Evolutionary conservation across 2,329 filamentous ascomycete species (phyloP).

Genomic region (Gyromitra esculenta): DNA sequence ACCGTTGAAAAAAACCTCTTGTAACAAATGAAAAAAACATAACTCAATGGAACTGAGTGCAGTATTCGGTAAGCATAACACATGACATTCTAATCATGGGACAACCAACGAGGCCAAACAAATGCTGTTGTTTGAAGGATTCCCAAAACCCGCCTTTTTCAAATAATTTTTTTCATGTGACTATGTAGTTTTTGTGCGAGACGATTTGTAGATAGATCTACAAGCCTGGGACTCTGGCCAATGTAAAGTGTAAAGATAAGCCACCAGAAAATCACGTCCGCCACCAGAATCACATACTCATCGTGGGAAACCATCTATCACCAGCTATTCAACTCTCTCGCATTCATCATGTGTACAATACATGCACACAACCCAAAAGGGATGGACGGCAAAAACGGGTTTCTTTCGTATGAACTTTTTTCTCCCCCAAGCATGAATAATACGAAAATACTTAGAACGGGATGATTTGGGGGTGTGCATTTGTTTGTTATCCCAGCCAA

Average conservation of each 20-base stretch:
- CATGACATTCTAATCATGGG: neutral
- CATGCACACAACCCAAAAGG: neutral
- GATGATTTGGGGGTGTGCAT: neutral
- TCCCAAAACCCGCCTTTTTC: neutral
- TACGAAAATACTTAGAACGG: neutral
- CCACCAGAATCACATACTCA: neutral
- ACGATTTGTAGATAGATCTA: neutral
- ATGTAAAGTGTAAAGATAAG: neutral
- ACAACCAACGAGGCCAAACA: neutral
- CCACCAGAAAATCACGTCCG: neutral
- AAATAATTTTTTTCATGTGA: neutral
- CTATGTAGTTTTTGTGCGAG: neutral
- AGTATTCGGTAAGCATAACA: neutral
- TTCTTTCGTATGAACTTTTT: neutral
- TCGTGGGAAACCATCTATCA: neutral
- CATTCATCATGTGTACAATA: neutral
- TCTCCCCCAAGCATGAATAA: neutral
- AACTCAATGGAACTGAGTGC: neutral
- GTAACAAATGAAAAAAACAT: neutral
- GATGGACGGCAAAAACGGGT: neutral
- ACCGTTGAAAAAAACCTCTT: neutral
- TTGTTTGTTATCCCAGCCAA: too few species aligned
- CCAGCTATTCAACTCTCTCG: neutral
- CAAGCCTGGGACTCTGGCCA: neutral
- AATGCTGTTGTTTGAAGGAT: neutral